Evolutionary conservation across 164 flowering plant species (phyloP).

Genomic region (Tetrastigma voinierianum): DNA sequence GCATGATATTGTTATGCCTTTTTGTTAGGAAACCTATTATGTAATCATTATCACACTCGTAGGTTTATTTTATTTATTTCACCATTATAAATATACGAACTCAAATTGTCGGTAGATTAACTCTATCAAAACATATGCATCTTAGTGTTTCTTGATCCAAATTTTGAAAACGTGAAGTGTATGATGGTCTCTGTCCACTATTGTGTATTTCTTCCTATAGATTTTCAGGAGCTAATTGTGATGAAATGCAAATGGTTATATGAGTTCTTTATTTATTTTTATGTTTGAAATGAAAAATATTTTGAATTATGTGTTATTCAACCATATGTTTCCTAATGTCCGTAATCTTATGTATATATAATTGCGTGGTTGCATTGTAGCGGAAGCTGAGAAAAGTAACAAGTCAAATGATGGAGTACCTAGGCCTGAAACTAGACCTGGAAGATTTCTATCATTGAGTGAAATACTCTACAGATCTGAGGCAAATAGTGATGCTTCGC

Average conservation of each 20-base stretch:
- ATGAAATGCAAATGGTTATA: too few species aligned
- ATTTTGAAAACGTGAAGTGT: too few species aligned
- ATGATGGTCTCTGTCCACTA: too few species aligned
- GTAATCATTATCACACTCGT: too few species aligned
- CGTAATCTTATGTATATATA: neutral
- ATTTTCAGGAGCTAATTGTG: too few species aligned
- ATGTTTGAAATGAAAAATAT: neutral
- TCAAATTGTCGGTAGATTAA: too few species aligned
- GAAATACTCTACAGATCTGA: conserved; percentile 73
- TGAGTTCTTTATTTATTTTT: neutral
- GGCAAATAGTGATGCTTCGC: conserved; percentile 73
- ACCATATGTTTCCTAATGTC: neutral
- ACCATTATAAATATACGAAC: too few species aligned
- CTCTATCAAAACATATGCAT: too few species aligned
- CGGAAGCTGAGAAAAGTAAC: conserved; percentile 60
- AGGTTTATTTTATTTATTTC: too few species aligned
- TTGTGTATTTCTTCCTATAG: too few species aligned
- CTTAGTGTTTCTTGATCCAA: too few species aligned
- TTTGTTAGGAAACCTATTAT: too few species aligned
- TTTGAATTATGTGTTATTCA: neutral
- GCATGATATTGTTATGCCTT: neutral
- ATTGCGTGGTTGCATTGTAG: conserved; percentile 28
- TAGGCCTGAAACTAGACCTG: conserved; percentile 45
- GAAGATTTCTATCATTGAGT: conserved; percentile 60
- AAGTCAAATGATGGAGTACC: conserved; percentile 46